These are phyloP conservation scores for Marasmius tenuissimus DNA, from an alignment of 1,284 basidiomycete species.

Conservation along the genomic window DNA sequence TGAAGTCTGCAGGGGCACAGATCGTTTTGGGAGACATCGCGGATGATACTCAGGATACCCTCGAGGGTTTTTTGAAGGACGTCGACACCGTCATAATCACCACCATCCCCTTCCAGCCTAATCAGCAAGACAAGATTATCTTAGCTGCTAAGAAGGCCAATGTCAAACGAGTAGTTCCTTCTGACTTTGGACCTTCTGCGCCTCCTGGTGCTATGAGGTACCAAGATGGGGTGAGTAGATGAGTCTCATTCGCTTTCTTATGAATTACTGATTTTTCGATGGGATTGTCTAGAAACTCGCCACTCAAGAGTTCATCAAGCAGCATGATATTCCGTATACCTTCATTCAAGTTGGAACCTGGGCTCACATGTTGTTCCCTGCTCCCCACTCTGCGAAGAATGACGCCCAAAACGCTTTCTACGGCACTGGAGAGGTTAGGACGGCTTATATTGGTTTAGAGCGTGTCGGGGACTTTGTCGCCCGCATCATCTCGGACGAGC, in stretches of 20 bases:
- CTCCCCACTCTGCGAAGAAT: neutral
- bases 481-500: too few species aligned
- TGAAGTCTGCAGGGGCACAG: neutral
- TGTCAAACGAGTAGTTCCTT: constrained; percentile 1
- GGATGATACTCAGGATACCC: neutral
- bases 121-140: neutral
- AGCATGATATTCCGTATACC: neutral
- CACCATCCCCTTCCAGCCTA: neutral
- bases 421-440: too few species aligned
- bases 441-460: too few species aligned
- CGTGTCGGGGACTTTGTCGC: too few species aligned
- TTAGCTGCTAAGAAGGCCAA: neutral
- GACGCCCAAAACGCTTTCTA: too few species aligned
- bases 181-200: constrained; percentile 1
- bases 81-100: constrained; percentile 1
- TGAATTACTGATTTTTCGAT: neutral
- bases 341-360: constrained; percentile 2
- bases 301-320: neutral
- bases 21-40: neutral
- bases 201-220: neutral
- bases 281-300: neutral
- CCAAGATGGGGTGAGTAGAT: neutral
- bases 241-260: neutral
- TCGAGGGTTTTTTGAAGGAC: neutral
- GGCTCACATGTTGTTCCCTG: neutral